These are phyloP conservation scores for Limtongozyma cylindracea DNA, from an alignment of 805 yeast genomes.

Conservation along the genomic window DNA sequence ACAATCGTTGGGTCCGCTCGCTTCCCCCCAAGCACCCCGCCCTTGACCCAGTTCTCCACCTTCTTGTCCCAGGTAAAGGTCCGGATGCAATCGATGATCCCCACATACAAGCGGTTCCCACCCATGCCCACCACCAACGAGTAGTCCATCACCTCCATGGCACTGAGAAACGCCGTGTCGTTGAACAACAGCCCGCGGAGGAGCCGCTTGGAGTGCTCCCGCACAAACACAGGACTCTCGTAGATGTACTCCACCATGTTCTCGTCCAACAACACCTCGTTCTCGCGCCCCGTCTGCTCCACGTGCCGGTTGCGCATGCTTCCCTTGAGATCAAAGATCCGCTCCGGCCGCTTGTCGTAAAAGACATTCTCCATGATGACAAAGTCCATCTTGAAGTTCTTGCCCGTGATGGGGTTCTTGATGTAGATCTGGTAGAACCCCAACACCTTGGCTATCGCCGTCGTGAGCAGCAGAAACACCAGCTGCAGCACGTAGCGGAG, in stretches of 20 bases:
- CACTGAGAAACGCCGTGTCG: conserved; percentile 79
- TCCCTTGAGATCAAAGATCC: conserved; percentile 91
- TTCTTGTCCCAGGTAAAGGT: conserved; percentile 98
- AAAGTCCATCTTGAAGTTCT: conserved; percentile 65
- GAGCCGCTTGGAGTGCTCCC: conserved; percentile 74
- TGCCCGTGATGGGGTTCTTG: conserved; percentile 51
- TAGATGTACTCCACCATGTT: conserved; percentile 96
- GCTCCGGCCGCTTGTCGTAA: conserved; percentile 52
- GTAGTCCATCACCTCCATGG: conserved; percentile 98
- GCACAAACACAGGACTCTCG: conserved; percentile 83
- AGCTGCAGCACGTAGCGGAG: conserved; percentile 93
- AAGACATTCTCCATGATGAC: conserved; percentile 90
- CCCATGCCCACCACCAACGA: conserved; percentile 77
- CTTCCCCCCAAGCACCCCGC: conserved; percentile 68
- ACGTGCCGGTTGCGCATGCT: conserved; percentile 96
- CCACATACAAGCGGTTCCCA: conserved; percentile 55
- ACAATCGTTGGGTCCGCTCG: conserved; percentile 92
- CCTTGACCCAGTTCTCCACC: conserved; percentile 96
- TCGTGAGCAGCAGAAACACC: conserved; percentile 80
- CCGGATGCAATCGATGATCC: conserved; percentile 81
- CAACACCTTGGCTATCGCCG: conserved; percentile 81
- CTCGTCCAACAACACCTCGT: conserved; percentile 86
- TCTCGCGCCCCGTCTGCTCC: conserved; percentile 83
- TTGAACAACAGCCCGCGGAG: conserved; percentile 81
- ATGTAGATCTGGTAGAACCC: conserved; percentile 91